Percentiles rank a stretch among this genome's conserved stretches.
Conservation (phyloP, 352 stramenopile species). For the Saprolegnia parasitica region DNA sequence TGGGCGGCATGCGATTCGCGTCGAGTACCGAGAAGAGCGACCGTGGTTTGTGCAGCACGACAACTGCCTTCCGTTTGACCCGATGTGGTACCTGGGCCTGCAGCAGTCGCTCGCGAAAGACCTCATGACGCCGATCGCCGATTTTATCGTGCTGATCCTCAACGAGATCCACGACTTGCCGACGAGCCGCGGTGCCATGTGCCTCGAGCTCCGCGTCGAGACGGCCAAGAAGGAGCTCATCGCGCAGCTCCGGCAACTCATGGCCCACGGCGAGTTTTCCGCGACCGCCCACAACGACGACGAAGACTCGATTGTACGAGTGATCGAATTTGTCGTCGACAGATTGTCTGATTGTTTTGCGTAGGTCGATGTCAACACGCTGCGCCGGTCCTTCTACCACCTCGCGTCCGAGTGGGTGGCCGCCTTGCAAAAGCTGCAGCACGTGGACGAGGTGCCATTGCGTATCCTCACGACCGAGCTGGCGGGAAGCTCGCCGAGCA, state of each 20-base stretch:
- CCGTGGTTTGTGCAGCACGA: conserved; percentile 27
- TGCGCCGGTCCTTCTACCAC: conserved; percentile 23
- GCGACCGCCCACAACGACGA: neutral
- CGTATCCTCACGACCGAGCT: neutral
- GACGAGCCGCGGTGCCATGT: conserved; percentile 12
- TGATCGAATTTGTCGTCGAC: neutral
- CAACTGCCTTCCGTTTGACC: conserved; percentile 28
- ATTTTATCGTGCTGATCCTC: neutral
- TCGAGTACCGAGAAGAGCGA: conserved; percentile 56
- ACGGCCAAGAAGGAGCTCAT: conserved; percentile 1
- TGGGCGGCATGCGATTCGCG: conserved; percentile 56
- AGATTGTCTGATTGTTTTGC: neutral
- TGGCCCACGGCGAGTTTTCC: neutral
- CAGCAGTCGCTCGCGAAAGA: neutral
- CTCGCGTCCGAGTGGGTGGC: conserved; percentile 3
- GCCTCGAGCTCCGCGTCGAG: conserved; percentile 16
- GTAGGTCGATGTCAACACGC: conserved; percentile 20
- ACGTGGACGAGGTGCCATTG: neutral
- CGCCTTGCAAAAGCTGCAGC: conserved; percentile 11
- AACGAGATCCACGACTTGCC: conserved; percentile 7
- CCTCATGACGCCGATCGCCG: neutral
- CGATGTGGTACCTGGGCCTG: neutral
- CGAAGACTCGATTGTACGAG: neutral
- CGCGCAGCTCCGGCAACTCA: conserved; percentile 1
- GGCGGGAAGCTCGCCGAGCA: neutral